Conservation (phyloP, 2,329 filamentous ascomycete species). For the Xylaria sp. region DNA sequence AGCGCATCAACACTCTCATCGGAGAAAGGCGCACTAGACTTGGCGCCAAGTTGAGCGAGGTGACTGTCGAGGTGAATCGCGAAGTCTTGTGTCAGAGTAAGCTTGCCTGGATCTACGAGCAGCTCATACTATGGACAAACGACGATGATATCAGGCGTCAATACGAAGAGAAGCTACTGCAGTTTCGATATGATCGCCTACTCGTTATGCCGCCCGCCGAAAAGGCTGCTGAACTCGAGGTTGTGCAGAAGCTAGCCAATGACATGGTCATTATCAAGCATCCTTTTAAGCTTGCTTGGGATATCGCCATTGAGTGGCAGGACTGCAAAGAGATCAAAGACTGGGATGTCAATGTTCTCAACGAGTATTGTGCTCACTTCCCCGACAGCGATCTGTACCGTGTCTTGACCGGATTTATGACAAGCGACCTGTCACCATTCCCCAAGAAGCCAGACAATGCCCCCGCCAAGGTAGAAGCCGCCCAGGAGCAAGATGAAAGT, state of each 20-base stretch:
- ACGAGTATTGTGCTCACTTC: constrained; percentile 83
- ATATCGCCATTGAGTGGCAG: constrained; percentile 86
- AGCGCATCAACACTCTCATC: constrained; percentile 87
- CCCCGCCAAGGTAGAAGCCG: constrained; percentile 27
- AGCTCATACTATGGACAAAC: constrained; percentile 86
- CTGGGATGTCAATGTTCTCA: constrained; percentile 78
- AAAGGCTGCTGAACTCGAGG: constrained; percentile 73
- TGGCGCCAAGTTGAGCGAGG: constrained; percentile 81
- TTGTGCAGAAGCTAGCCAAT: constrained; percentile 77
- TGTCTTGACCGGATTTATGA: constrained; percentile 80
- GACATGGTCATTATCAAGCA: constrained; percentile 98
- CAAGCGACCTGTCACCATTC: constrained; percentile 84
- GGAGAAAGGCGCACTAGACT: constrained; percentile 86
- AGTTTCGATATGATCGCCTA: constrained; percentile 79
- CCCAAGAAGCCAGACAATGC: constrained; percentile 48
- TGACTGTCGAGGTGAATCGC: constrained; percentile 84
- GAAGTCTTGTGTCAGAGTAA: constrained; percentile 80
- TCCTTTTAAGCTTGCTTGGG: constrained; percentile 88
- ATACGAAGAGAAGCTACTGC: constrained; percentile 89
- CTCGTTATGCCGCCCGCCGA: constrained; percentile 67
- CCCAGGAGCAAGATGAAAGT: constrained; percentile 55
- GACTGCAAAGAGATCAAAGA: constrained; percentile 76
- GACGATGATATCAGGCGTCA: constrained; percentile 84
- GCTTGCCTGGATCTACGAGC: constrained; percentile 79
- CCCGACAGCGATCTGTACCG: constrained; percentile 82